Evolutionary conservation across 2,329 filamentous ascomycete species (phyloP).

Genomic region (Herpotrichia juniperi): DNA sequence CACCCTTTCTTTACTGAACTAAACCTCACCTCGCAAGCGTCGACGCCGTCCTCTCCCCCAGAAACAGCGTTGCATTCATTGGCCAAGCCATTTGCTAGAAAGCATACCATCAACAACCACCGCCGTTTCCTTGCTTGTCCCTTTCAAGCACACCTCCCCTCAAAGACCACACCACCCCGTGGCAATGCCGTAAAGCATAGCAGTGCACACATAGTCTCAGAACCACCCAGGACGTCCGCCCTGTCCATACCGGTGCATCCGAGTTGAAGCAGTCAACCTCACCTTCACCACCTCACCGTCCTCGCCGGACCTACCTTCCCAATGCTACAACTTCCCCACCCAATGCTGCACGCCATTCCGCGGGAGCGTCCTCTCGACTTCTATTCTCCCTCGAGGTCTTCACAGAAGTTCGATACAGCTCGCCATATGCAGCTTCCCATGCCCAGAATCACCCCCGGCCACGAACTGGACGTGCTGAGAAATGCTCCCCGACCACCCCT

Average conservation of each 20-base stretch:
- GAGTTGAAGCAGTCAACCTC: slow-evolving; percentile 16
- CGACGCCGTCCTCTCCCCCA: slow-evolving; percentile 19
- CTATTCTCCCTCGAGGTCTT: slow-evolving; percentile 30
- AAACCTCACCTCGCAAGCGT: slow-evolving; percentile 15
- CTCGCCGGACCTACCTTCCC: slow-evolving; percentile 5
- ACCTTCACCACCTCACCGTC: slow-evolving; percentile 14
- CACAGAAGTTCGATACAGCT: slow-evolving; percentile 34
- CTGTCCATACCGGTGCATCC: slow-evolving; percentile 3
- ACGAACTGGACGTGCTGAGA: slow-evolving; percentile 29
- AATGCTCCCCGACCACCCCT: slow-evolving; percentile 32
- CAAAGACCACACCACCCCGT: slow-evolving; percentile 7
- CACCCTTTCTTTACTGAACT: background rate
- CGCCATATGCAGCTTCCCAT: slow-evolving; percentile 42
- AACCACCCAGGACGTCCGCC: background rate
- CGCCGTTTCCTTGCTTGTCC: slow-evolving; percentile 39
- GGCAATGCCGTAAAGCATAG: slow-evolving; percentile 27
- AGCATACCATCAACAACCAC: slow-evolving; percentile 34
- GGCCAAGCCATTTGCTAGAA: slow-evolving; percentile 32
- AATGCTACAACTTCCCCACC: slow-evolving; percentile 44
- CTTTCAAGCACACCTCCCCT: slow-evolving; percentile 8
- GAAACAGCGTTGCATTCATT: slow-evolving; percentile 39
- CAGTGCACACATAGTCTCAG: slow-evolving; percentile 11
- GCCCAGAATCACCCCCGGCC: slow-evolving; percentile 18
- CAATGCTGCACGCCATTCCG: slow-evolving; percentile 49
- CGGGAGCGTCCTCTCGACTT: slow-evolving; percentile 42